A percentile compares a stretch with the other conserved stretches of the same genome.
These are phyloP conservation scores for Nothophoma quercina DNA, from an alignment of 2,329 filamentous ascomycete genomes.

Conservation along the genomic window DNA sequence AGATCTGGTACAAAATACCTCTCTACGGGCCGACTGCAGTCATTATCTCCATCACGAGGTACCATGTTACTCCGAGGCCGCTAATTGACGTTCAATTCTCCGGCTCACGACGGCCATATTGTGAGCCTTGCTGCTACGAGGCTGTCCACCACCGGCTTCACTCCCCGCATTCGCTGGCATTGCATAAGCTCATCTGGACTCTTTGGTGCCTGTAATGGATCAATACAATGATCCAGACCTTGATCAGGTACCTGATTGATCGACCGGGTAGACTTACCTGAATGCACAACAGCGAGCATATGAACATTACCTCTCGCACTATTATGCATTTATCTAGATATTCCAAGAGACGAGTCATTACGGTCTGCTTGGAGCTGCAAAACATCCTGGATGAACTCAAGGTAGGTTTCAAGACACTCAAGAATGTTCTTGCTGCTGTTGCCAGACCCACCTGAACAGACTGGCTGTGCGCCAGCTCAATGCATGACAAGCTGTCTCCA, in stretches of 20 bases:
- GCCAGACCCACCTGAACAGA: no score
- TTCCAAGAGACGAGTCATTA: no score
- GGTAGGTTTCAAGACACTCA: no score
- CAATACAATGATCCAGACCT: background rate
- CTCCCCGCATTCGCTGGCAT: constrained; percentile 2
- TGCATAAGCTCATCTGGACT: background rate
- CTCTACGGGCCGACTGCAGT: constrained; percentile 3
- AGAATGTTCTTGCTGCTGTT: no score
- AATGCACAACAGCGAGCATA: background rate
- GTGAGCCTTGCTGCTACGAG: no score
- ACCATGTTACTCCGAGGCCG: background rate
- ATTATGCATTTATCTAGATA: no score
- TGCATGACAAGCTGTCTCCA: background rate
- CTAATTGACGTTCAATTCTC: background rate
- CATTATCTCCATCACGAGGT: background rate
- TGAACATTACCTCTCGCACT: no score
- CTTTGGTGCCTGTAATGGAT: background rate
- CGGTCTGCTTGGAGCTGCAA: no score
- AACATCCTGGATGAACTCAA: no score
- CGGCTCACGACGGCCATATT: background rate
- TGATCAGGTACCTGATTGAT: background rate
- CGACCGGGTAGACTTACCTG: background rate
- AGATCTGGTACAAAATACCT: background rate
- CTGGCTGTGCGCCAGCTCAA: no score
- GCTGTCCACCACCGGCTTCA: background rate